Percentiles rank a stretch among this genome's conserved stretches.
These are phyloP conservation scores for Entomortierella parvispora DNA, from an alignment of 192 early-diverging fungal species.

Conservation along the genomic window DNA sequence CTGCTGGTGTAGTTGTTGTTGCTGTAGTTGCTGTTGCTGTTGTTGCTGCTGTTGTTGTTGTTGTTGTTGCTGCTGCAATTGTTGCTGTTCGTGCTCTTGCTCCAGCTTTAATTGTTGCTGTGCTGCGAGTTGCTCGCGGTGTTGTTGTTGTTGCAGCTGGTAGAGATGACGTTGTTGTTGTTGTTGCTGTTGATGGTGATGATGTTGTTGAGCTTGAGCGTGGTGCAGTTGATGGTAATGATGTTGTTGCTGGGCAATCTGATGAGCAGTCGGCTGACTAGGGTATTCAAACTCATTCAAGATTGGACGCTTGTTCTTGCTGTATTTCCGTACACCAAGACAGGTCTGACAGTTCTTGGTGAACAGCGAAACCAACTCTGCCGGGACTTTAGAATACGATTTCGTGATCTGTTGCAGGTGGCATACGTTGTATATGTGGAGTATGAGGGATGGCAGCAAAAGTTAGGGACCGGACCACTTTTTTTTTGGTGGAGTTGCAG, in stretches of 20 bases:
- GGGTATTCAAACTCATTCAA: conserved; percentile 47
- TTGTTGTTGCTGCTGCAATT: conserved; percentile 10
- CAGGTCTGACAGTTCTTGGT: conserved; percentile 53
- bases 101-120: conserved; percentile 12
- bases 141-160: conserved; percentile 8
- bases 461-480: too few species aligned
- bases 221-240: conserved; percentile 2
- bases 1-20: conserved; percentile 3
- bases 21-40: conserved; percentile 6
- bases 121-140: background rate
- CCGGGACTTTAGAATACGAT: conserved; percentile 50
- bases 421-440: background rate
- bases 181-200: conserved; percentile 18
- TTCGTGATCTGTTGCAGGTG: conserved; percentile 29
- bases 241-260: conserved; percentile 1
- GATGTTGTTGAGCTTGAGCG: conserved; percentile 7
- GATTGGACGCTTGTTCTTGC: conserved; percentile 51
- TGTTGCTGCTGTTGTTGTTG: conserved; percentile 15
- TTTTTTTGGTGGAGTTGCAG: background rate
- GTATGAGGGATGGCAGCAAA: background rate
- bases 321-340: conserved; percentile 49
- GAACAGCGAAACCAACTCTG: conserved; percentile 50
- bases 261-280: background rate
- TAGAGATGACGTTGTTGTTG: conserved; percentile 9
- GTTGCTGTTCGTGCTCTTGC: conserved; percentile 17